These are phyloP conservation scores for Rhodotorula sp. DNA, from an alignment of 1,284 basidiomycete species.

Conservation along the genomic window DNA sequence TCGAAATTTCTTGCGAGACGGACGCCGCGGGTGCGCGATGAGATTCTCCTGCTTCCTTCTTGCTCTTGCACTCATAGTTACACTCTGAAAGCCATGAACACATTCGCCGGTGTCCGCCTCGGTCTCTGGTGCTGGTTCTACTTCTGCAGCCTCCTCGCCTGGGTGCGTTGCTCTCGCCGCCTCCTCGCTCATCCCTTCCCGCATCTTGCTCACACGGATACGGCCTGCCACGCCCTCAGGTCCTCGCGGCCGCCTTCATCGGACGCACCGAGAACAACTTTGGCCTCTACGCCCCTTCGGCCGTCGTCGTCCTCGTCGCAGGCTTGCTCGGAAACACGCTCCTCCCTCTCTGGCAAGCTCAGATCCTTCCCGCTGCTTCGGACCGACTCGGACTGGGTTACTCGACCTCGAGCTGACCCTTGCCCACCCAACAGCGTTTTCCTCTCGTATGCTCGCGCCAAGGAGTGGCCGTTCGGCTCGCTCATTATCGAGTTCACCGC, in stretches of 20 bases:
- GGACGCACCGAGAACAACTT: conserved; percentile 11
- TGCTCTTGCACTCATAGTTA: background rate
- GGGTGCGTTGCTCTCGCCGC: background rate
- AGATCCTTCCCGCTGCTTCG: background rate
- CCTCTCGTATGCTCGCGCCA: background rate
- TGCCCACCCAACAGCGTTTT: background rate
- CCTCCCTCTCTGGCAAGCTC: background rate
- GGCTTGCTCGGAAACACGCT: background rate
- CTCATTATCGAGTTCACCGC: conserved; percentile 11
- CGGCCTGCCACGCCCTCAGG: conserved; percentile 10
- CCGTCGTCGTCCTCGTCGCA: conserved; percentile 2
- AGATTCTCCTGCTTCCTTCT: background rate
- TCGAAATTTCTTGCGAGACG: no score
- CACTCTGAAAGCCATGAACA: background rate
- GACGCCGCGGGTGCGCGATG: no score
- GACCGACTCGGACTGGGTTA: background rate
- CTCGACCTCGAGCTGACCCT: background rate
- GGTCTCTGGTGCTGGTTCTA: background rate
- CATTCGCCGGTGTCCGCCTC: background rate
- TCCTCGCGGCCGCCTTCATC: conserved; percentile 28
- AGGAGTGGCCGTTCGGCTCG: background rate
- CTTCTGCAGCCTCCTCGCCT: background rate
- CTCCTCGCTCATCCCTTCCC: background rate
- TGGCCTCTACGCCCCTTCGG: conserved; percentile 8
- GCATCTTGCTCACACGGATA: background rate